Base-by-base conservation (phyloP, 768 basidiomycete genomes). In the Mycena epipterygia region DNA sequence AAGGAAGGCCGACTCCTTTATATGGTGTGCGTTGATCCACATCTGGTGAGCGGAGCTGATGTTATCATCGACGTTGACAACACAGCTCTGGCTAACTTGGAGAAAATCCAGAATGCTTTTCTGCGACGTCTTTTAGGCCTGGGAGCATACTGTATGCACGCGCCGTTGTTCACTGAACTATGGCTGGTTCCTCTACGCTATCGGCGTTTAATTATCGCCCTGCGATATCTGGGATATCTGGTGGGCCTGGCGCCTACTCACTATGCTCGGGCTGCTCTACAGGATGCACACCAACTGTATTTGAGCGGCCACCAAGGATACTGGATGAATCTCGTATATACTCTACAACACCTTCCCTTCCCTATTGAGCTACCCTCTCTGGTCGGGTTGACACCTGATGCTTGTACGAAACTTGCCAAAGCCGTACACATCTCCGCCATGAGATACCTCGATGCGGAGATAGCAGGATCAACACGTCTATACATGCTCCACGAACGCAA, bases 81-180 rank as follows among this genome's bases (percentile, higher is more conserved):
- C 16, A n/a, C 17, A 1, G 23, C 19, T 2, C 17, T 46, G 19
- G 29, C 17, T 8, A 7, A 16, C 3, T 19, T 53, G 17, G 17
- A 53, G 21, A 53, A 33, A 6, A 30, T 53, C 8, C 52, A 53
- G 86, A 87, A n/a, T 82, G 83, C 72, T 83, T 86, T 86, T 48
- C 52, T 75, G 25, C 71, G 75, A 12, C 69, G 73, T 1, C 19
- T 73, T 2, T 74, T 79, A 0, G 68, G 73, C 3, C 53, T 76
- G 1, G 64, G 63, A 11, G 9, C 25, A 11, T 55, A 39, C 9
- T 71, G 71, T 5, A 57, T 62, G 21, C 19, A 62, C 17, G 64
- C 73, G 7, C 62, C 66, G 1, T 64, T 78, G 17, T 76, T 64
- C 64, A 67, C 76, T 6, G 76, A 78, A 46, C 72, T 75, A 0